Evolutionary conservation across 2,329 filamentous ascomycete genomes (phyloP), one percentile per base, ranked within the genome.

Genomic region (Pyrenophora graminea): DNA sequence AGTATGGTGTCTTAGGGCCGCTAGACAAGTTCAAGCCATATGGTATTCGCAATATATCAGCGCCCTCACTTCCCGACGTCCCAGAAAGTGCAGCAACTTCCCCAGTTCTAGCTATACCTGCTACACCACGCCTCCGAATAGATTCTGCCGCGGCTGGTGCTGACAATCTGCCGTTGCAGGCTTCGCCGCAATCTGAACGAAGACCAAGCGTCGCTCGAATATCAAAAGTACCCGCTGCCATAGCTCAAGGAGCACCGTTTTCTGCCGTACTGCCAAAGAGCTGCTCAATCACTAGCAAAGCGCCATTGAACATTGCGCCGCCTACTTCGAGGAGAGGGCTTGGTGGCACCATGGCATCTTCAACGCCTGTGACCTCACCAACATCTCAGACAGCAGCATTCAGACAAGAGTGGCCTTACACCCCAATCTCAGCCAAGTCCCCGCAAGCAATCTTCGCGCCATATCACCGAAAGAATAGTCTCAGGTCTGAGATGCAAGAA

Each of bases 331-430:
- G 59, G 23, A 48, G 54, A n/a, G 66, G 68, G 9, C 46, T 71
- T 2, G 64, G 63, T 17, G 68, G 67, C 6, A 72, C 68, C 1
- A 70, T 69, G 64, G 64, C 66, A 2, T 64, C 62, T 17, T 64
- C 61, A 1, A 67, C 61, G 0, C 64, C 64, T 0, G 38, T 63
- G 6, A 54, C 56, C 8, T 66, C 64, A 4, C 66, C 66, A 0
- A 44, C 54, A 1, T 59, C 58, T 12, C 48, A 55, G 1, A 54
- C 51, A 19, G 45, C 58, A 36, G 21, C 38, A 4, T 39, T 31
- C 46, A 55, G 17, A 44, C 48, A 30, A 55, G 52, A 25, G 9
- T 2, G 7, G 10, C 27, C 27, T 12, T 30, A 30, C 27, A 30
- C 27, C 9, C 27, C 27, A 5, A 30, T 30, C 1, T 30, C 10